These are phyloP conservation scores for Yamadazyma spencermartinsiae DNA, from an alignment of 1,139 yeast species.

Conservation along the genomic window DNA sequence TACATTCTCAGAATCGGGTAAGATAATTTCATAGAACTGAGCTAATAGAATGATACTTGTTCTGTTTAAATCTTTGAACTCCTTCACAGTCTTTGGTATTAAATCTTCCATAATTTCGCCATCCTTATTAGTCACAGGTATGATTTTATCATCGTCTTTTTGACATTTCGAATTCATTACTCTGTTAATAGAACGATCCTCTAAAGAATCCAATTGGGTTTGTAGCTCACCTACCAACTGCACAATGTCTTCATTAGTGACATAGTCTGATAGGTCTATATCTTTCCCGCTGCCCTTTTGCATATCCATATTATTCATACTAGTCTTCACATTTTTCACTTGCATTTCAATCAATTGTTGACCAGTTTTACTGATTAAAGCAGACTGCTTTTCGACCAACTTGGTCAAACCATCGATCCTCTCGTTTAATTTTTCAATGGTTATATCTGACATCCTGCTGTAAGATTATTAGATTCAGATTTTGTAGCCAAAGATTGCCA, in stretches of 20 bases:
- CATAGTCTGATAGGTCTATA: slow-evolving; percentile 60
- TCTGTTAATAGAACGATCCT: slow-evolving; percentile 64
- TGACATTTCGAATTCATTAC: slow-evolving; percentile 42
- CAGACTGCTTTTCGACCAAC: slow-evolving; percentile 49
- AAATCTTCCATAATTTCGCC: slow-evolving; percentile 63
- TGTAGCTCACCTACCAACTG: slow-evolving; percentile 87
- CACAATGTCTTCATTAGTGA: slow-evolving; percentile 79
- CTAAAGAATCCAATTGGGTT: slow-evolving; percentile 74
- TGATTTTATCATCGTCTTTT: slow-evolving; percentile 17
- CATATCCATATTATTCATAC: slow-evolving; percentile 33
- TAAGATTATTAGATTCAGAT: background rate
- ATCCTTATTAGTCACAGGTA: slow-evolving; percentile 57
- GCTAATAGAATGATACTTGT: slow-evolving; percentile 53
- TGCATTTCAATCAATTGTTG: slow-evolving; percentile 72
- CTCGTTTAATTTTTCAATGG: slow-evolving; percentile 13
- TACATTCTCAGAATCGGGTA: slow-evolving; percentile 49
- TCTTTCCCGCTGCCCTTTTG: slow-evolving; percentile 12
- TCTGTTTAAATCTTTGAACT: slow-evolving; percentile 49
- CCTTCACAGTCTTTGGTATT: slow-evolving; percentile 63
- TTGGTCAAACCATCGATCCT: slow-evolving; percentile 17
- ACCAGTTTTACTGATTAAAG: slow-evolving; percentile 61
- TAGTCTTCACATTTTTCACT: slow-evolving; percentile 46
- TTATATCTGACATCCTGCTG: slow-evolving; percentile 4
- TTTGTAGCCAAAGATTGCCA: no score
- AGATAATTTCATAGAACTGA: slow-evolving; percentile 68